Conservation (phyloP, 768 basidiomycete genomes). For the Amanita brunnescens region DNA sequence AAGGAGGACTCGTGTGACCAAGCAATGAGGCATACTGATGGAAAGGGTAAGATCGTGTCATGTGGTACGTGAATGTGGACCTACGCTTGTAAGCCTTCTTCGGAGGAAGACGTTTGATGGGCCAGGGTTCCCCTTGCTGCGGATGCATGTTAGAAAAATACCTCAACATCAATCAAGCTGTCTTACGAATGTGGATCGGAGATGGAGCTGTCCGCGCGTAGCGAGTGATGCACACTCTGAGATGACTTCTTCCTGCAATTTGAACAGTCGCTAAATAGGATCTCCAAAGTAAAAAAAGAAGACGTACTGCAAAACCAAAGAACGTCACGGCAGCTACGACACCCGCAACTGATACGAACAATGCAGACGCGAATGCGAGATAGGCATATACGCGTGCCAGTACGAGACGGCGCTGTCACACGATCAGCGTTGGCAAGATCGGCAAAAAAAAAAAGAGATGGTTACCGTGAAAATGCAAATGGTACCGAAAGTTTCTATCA, state of each 20-base stretch:
- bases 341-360: conserved; percentile 27
- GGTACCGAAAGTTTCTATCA: conserved; percentile 1
- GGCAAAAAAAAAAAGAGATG: conserved; percentile 1
- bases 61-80: conserved; percentile 9
- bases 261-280: neutral
- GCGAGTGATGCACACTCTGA: conserved; percentile 27
- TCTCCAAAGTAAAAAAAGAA: neutral
- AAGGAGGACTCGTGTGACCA: conserved; percentile 30
- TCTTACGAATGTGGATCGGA: conserved; percentile 31
- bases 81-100: conserved; percentile 27
- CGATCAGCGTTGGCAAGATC: neutral
- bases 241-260: conserved; percentile 27
- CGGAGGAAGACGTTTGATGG: conserved; percentile 16
- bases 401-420: conserved; percentile 16
- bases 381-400: conserved; percentile 15
- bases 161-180: neutral
- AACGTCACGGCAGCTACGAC: conserved; percentile 28
- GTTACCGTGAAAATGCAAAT: conserved; percentile 13
- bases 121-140: conserved; percentile 27
- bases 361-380: conserved; percentile 24
- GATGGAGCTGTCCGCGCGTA: conserved; percentile 22
- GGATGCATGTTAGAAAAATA: neutral
- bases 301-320: conserved; percentile 29
- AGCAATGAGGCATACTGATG: conserved; percentile 28
- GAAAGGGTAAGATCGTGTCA: neutral